These are phyloP conservation scores for Clavispora vitiphila DNA, from an alignment of 805 yeast species.

Conservation along the genomic window DNA sequence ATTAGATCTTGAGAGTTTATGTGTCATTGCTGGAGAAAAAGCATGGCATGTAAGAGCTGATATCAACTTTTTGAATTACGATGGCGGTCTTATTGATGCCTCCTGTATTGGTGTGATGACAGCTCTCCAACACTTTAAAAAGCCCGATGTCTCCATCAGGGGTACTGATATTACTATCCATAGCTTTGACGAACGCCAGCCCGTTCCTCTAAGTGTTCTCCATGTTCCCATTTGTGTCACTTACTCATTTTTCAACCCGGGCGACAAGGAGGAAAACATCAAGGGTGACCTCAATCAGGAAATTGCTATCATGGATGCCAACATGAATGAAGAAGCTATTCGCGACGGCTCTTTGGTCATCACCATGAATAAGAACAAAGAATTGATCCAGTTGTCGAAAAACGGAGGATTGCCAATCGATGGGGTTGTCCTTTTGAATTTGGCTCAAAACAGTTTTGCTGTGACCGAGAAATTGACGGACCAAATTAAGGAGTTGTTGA, in stretches of 20 bases:
- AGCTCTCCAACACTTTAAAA: constrained; percentile 73
- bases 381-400: constrained; percentile 82
- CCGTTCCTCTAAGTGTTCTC: constrained; percentile 76
- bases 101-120: constrained; percentile 88
- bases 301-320: constrained; percentile 69
- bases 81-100: constrained; percentile 89
- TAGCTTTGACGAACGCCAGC: constrained; percentile 72
- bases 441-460: constrained; percentile 60
- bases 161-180: constrained; percentile 66
- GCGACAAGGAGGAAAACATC: constrained; percentile 58
- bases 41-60: constrained; percentile 93
- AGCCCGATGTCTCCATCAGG: constrained; percentile 75
- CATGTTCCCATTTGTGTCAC: constrained; percentile 90
- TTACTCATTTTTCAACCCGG: constrained; percentile 77
- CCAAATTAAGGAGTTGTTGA: constrained; percentile 51
- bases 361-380: constrained; percentile 85
- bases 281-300: constrained; percentile 61
- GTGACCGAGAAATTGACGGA: constrained; percentile 64
- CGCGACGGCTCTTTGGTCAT: constrained; percentile 78
- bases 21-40: constrained; percentile 85
- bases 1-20: constrained; percentile 81
- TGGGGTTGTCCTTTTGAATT: constrained; percentile 60
- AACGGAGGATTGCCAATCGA: constrained; percentile 88
- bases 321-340: constrained; percentile 67
- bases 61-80: constrained; percentile 81